Base-by-base conservation (phyloP, 2,329 filamentous ascomycete genomes). In the Neonectria ditissima region DNA sequence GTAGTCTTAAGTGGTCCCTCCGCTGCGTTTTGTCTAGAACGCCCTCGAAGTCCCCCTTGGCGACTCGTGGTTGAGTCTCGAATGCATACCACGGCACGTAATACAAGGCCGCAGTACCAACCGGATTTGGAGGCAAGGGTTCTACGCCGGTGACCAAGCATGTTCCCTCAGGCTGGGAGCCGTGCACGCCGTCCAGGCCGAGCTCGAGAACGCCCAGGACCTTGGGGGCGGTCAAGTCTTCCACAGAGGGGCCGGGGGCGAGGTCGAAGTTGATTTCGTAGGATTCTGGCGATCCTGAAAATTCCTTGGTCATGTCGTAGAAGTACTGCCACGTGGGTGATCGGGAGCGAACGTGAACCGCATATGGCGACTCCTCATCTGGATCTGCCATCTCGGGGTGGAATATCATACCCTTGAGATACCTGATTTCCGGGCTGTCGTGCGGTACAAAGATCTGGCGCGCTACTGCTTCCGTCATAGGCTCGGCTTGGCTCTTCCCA, bases 41-140 rank as follows among this genome's bases (percentile, higher is more conserved):
- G 13, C 62, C 62, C 20, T 62, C 58, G 20, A 74, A 68, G 18
- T 66, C 59, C 6, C 65, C 64, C 11, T 55, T 60, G 5, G 64
- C 43, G 16, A 74, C 59, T 18, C 57, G 58, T 13, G 39, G 28
- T 18, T 72, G 65, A 16, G 65, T 62, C 47, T 73, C 74, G 51
- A 76, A 76, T 2, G 73, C 71, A 22, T 69, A 75, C 74, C 74
- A 75, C 13, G 74, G 74, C 24, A 62, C 63, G 16, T 68, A 68
- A 41, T 74, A 75, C 53, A 75, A 56, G 20, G 73, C 65, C n/a
- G 66, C 65, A 1, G 72, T 75, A 4, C 63, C 72, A n/a, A 75
- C 73, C 2, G 69, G 65, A 47, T 75, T 75, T 1, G 66, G 48
- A 1, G 64, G 64, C 34, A 73, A 55, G 13, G 74, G 73, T 50